Conservation (phyloP, 257 asterid species). For the Rehmannia glutinosa region DNA sequence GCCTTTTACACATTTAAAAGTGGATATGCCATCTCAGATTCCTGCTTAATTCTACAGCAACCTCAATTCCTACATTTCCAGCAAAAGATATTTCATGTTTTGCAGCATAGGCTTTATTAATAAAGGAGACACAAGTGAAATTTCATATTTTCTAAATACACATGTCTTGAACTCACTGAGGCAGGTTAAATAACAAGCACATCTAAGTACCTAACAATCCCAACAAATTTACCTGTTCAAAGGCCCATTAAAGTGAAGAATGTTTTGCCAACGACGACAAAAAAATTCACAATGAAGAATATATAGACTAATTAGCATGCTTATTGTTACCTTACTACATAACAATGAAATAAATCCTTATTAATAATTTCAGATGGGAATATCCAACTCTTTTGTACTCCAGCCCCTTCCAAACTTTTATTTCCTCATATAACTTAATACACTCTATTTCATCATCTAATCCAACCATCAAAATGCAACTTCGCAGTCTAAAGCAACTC, state of each 20-base stretch:
- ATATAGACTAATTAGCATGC: not conserved
- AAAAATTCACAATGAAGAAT: not conserved
- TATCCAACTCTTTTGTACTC: not conserved
- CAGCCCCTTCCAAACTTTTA: not conserved
- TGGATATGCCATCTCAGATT: not conserved
- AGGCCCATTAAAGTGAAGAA: not conserved
- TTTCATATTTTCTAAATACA: not conserved
- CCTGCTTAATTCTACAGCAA: not conserved
- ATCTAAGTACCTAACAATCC: not conserved
- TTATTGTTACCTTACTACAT: not conserved
- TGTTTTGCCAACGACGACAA: not conserved
- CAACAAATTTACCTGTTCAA: slow-evolving; percentile 8
- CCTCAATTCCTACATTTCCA: not conserved
- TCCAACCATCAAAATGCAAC: not conserved
- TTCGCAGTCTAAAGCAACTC: no score
- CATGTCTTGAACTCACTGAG: not conserved
- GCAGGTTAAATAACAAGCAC: not conserved
- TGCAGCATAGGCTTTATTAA: not conserved
- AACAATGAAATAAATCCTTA: not conserved
- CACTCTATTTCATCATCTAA: not conserved
- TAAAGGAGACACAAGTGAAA: not conserved
- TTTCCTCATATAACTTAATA: not conserved
- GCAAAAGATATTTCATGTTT: not conserved
- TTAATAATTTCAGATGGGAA: not conserved
- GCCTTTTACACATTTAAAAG: not conserved